Conservation (phyloP, 169 alveolate species). For the Cryptosporidium meleagridis region DNA sequence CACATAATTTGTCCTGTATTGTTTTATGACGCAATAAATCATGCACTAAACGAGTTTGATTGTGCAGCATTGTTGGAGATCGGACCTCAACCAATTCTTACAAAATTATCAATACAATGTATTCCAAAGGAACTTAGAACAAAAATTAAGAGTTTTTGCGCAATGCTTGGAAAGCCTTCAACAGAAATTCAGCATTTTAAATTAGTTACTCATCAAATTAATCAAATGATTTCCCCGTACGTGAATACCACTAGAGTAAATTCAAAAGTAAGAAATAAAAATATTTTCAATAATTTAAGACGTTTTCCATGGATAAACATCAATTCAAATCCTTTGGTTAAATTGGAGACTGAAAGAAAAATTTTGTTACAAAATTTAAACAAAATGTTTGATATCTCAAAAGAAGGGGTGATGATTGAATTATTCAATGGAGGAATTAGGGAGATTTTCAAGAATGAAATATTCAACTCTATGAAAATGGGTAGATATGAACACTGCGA, state of each 20-base stretch:
- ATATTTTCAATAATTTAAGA: slow-evolving; percentile 25
- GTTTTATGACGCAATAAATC: slow-evolving; percentile 46
- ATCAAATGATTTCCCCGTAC: neutral
- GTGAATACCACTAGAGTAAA: neutral
- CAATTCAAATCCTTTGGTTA: slow-evolving; percentile 27
- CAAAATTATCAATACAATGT: slow-evolving; percentile 39
- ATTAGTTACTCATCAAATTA: neutral
- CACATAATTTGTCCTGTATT: slow-evolving; percentile 54
- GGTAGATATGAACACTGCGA: slow-evolving; percentile 48
- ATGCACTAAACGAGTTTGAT: slow-evolving; percentile 4
- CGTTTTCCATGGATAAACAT: slow-evolving; percentile 52
- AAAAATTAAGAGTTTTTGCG: neutral
- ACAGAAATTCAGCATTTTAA: slow-evolving; percentile 31
- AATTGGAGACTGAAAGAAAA: neutral
- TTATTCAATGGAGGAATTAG: slow-evolving; percentile 52
- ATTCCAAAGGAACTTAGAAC: slow-evolving; percentile 29
- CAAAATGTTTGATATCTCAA: neutral
- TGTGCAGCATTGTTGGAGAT: slow-evolving; percentile 11
- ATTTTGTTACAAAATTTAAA: neutral
- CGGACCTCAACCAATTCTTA: slow-evolving; percentile 57
- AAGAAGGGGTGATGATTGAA: slow-evolving; percentile 12
- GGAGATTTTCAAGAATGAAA: slow-evolving; percentile 5
- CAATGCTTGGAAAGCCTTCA: slow-evolving; percentile 26
- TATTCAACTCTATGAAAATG: slow-evolving; percentile 8
- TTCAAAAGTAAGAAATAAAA: neutral